Conservation (phyloP, 176 grass and related monocot species). For the Olyra latifolia region DNA sequence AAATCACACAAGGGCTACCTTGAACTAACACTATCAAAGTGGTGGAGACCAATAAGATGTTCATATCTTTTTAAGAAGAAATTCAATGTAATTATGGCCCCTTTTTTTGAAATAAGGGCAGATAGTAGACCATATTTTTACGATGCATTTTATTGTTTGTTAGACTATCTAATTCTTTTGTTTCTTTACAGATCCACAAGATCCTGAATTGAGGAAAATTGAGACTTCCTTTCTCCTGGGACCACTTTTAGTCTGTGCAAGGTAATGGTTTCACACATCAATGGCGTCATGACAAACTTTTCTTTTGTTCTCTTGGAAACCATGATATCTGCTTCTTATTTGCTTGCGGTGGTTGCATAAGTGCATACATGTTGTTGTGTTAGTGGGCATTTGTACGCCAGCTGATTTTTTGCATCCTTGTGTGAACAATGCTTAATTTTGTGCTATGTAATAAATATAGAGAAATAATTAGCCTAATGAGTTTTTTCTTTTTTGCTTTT, state of each 20-base stretch:
- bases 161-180: slow-evolving; percentile 10
- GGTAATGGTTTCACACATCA: slow-evolving; percentile 40
- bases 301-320: slow-evolving; percentile 11
- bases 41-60: neutral
- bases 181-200: slow-evolving; percentile 62
- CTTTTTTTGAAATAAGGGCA: neutral
- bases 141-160: neutral
- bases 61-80: slow-evolving; percentile 26
- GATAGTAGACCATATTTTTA: neutral
- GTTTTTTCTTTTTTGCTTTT: neutral
- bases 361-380: neutral
- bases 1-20: no score
- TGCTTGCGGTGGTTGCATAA: neutral
- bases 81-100: neutral
- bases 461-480: slow-evolving; percentile 17
- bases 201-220: slow-evolving; percentile 66
- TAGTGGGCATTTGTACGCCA: neutral
- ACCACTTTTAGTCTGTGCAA: slow-evolving; percentile 81
- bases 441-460: neutral
- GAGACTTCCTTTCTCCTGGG: slow-evolving; percentile 94
- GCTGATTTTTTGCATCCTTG: slow-evolving; percentile 23
- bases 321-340: slow-evolving; percentile 12
- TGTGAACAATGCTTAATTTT: neutral
- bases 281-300: neutral
- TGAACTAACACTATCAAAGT: no score